These are phyloP conservation scores for Bolboschoenus planiculmis DNA, from an alignment of 176 grass and related monocot species.

Conservation along the genomic window DNA sequence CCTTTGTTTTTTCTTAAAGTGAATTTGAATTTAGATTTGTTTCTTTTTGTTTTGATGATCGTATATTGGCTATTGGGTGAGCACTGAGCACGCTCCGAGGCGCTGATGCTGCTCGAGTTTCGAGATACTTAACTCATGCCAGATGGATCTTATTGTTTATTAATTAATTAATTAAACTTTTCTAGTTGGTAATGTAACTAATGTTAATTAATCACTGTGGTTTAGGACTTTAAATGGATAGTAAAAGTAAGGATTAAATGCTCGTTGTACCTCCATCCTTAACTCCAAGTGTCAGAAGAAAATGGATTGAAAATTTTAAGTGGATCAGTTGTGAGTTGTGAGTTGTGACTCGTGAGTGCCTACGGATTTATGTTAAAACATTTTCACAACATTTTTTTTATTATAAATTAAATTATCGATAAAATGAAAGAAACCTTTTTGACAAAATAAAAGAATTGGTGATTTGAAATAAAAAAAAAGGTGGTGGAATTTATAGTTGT, in stretches of 20 bases:
- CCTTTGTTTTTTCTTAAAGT: neutral
- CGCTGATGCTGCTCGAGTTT: neutral
- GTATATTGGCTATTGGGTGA: neutral
- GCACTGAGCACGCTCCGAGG: neutral
- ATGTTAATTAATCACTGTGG: neutral
- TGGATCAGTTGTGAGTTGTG: neutral
- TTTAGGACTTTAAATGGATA: neutral
- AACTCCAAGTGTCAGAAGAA: neutral
- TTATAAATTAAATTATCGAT: neutral
- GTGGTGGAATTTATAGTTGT: too few species aligned
- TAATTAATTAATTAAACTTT: neutral
- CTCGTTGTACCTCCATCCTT: neutral
- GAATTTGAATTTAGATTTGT: neutral
- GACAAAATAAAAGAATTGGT: too few species aligned
- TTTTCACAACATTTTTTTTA: too few species aligned
- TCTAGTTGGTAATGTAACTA: neutral
- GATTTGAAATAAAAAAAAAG: too few species aligned
- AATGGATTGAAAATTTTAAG: neutral
- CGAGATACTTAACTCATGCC: slow-evolving; percentile 9
- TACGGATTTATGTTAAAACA: neutral
- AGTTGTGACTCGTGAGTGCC: neutral
- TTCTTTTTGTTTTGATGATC: neutral
- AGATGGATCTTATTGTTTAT: neutral
- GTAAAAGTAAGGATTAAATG: neutral
- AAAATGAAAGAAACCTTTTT: neutral